Percentiles rank a stretch among this genome's conserved stretches.
Evolutionary conservation across 345 rosid species (phyloP).

Genomic region (Syzygium oleosum): DNA sequence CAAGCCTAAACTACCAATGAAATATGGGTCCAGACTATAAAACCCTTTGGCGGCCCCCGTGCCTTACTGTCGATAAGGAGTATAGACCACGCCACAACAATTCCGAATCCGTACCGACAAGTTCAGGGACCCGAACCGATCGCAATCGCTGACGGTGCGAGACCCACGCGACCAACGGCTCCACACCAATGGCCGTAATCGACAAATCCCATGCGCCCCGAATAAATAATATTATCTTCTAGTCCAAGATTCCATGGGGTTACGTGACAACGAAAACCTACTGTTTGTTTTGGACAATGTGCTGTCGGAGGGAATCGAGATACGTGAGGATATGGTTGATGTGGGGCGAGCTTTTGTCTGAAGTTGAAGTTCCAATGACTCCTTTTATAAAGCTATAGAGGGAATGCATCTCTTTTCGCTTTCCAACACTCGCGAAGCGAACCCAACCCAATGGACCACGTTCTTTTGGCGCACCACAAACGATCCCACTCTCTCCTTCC

Average conservation of each 20-base stretch:
- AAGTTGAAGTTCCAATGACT: background rate
- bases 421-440: background rate
- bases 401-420: background rate
- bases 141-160: background rate
- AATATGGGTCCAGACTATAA: too few species aligned
- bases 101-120: too few species aligned
- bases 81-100: too few species aligned
- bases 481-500: background rate
- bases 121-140: background rate
- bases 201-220: background rate
- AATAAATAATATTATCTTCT: too few species aligned
- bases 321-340: background rate
- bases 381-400: background rate
- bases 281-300: background rate
- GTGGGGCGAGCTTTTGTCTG: background rate
- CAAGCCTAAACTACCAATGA: too few species aligned
- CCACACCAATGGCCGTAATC: background rate
- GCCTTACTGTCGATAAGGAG: too few species aligned
- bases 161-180: too few species aligned
- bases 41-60: too few species aligned
- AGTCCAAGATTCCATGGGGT: background rate
- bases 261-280: background rate
- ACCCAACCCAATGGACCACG: background rate
- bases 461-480: background rate
- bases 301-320: background rate